Evolutionary conservation across 768 basidiomycete species (phyloP).

Genomic region (Psilocybe cyanescens): DNA sequence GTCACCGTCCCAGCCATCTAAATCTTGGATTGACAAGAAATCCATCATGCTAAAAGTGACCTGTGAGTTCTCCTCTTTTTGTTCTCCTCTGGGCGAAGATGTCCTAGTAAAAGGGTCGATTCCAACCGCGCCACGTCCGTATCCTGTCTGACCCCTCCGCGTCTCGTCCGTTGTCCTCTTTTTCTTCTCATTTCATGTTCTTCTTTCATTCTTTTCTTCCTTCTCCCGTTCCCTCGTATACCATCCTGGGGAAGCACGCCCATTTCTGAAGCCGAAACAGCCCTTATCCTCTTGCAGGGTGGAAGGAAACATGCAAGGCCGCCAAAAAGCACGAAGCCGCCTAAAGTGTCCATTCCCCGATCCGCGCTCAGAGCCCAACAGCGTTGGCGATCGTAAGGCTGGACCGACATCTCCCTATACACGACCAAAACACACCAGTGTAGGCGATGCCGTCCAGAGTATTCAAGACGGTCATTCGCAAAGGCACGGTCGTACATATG

Average conservation of each 20-base stretch:
- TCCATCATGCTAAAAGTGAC: background rate
- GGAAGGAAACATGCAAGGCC: background rate
- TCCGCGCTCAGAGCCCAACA: constrained; percentile 20
- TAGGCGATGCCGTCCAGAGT: constrained; percentile 25
- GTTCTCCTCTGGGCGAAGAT: background rate
- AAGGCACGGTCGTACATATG: constrained; percentile 30
- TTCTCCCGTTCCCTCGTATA: background rate
- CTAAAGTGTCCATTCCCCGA: constrained; percentile 28
- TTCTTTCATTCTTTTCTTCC: background rate
- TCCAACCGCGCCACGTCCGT: constrained; percentile 13
- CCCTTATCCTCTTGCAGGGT: background rate
- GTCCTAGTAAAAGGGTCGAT: constrained; percentile 8
- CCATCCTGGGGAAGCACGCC: background rate
- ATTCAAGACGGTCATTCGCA: constrained; percentile 20
- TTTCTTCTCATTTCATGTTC: background rate
- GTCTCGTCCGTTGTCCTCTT: background rate
- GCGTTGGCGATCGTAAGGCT: constrained; percentile 28
- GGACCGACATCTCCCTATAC: constrained; percentile 21
- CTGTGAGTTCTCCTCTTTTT: background rate
- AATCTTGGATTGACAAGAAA: background rate
- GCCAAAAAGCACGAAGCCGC: constrained; percentile 8
- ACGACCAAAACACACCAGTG: constrained; percentile 12
- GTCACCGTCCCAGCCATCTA: background rate
- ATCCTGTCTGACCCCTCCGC: background rate
- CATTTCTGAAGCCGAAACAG: background rate